phyloP scores from a whole-genome alignment of 2,329 filamentous ascomycete genomes.

The Calonectria naviculata region DNA sequence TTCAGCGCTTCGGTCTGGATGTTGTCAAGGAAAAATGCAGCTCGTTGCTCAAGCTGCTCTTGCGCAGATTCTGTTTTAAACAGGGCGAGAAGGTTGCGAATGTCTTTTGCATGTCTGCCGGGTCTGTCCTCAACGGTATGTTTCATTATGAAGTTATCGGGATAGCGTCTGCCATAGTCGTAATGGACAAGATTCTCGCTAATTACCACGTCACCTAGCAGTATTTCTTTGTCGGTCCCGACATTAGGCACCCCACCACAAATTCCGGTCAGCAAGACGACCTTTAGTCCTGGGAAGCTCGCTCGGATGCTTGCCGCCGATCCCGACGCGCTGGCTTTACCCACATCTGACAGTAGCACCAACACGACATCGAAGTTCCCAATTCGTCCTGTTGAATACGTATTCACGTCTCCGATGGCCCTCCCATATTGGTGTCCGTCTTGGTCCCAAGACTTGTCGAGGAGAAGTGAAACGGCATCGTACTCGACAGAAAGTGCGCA shows the following conservation, averaged over 20 bases:
- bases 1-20: background rate
- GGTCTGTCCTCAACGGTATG: slow-evolving; percentile 38
- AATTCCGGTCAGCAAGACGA: slow-evolving; percentile 51
- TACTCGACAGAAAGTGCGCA: slow-evolving; percentile 22
- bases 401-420: slow-evolving; percentile 24
- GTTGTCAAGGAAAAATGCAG: background rate
- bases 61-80: slow-evolving; percentile 29
- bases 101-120: slow-evolving; percentile 31
- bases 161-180: slow-evolving; percentile 40
- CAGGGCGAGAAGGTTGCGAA: slow-evolving; percentile 39
- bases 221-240: slow-evolving; percentile 26
- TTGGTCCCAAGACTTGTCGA: background rate
- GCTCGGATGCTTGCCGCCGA: slow-evolving; percentile 39
- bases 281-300: slow-evolving; percentile 45
- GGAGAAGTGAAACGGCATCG: background rate
- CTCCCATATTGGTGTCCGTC: background rate
- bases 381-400: slow-evolving; percentile 37
- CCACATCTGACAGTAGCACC: slow-evolving; percentile 37
- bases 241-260: slow-evolving; percentile 49
- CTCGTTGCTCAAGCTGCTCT: background rate
- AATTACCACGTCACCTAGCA: slow-evolving; percentile 47
- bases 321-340: slow-evolving; percentile 41
- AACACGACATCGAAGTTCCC: slow-evolving; percentile 41
- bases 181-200: slow-evolving; percentile 43
- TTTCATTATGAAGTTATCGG: slow-evolving; percentile 37